Evolutionary conservation across 2,329 filamentous ascomycete genomes (phyloP).

Genomic region (Clonostachys byssicola): DNA sequence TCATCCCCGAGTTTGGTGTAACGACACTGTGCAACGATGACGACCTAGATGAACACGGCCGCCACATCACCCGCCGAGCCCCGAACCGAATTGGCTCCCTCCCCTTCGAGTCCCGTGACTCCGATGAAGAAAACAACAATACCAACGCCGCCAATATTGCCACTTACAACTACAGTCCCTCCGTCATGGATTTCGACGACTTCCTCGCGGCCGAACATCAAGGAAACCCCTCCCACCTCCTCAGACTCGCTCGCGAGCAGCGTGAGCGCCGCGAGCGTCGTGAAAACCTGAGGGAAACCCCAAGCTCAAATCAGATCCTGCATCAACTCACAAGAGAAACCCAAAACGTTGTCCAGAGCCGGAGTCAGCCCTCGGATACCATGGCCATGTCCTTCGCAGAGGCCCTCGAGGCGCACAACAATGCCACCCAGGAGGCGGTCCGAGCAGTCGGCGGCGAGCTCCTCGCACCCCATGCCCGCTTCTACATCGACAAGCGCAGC

Average conservation of each 20-base stretch:
- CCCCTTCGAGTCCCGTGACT: slow-evolving; percentile 46
- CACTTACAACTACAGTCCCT: slow-evolving; percentile 4
- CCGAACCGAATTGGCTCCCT: slow-evolving; percentile 50
- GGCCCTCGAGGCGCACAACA: slow-evolving; percentile 41
- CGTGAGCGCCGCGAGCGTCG: slow-evolving; percentile 7
- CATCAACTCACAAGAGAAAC: neutral
- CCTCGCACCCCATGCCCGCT: slow-evolving; percentile 71
- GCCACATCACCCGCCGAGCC: slow-evolving; percentile 27
- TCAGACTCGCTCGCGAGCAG: slow-evolving; percentile 3
- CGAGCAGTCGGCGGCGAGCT: slow-evolving; percentile 54
- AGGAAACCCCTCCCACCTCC: slow-evolving; percentile 3
- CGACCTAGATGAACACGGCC: slow-evolving; percentile 32
- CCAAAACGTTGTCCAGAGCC: slow-evolving; percentile 3
- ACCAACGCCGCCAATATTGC: too few relatives aligned
- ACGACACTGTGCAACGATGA: slow-evolving; percentile 59
- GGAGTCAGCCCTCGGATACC: neutral
- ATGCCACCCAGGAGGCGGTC: slow-evolving; percentile 52
- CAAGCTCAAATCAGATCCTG: neutral
- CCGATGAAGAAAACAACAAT: slow-evolving; percentile 18
- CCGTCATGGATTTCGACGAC: slow-evolving; percentile 3
- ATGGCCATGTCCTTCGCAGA: slow-evolving; percentile 18
- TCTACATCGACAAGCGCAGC: slow-evolving; percentile 79
- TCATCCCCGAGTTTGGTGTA: slow-evolving; percentile 45
- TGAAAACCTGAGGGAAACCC: slow-evolving; percentile 5
- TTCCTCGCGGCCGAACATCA: slow-evolving; percentile 4